Percentiles rank a stretch among this genome's conserved stretches.
Conservation (phyloP, 306 rosid genomes). For the Hippophae tibetana region DNA sequence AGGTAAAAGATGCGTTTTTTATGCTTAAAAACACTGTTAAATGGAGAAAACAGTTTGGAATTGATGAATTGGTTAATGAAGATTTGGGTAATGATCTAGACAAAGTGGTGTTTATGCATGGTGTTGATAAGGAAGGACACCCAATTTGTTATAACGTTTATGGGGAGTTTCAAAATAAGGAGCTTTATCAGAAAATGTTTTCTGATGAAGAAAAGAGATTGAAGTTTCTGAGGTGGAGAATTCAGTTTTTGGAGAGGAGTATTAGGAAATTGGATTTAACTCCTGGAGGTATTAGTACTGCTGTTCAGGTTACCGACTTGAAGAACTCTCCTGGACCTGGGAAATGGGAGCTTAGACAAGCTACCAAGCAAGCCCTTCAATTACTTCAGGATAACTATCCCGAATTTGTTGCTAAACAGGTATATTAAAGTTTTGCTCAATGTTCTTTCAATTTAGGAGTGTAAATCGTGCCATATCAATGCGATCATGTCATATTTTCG, state of each 20-base stretch:
- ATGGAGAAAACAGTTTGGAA: constrained; percentile 54
- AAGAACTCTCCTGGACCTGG: constrained; percentile 57
- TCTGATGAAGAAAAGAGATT: constrained; percentile 53
- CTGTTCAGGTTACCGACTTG: constrained; percentile 62
- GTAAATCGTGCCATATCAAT: too few species aligned
- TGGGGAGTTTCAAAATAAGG: constrained; percentile 50
- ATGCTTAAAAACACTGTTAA: constrained; percentile 60
- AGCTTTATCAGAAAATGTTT: constrained; percentile 45
- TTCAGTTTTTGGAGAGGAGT: constrained; percentile 57
- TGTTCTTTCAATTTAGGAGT: too few species aligned
- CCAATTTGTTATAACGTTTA: constrained; percentile 66
- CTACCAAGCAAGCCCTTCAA: constrained; percentile 59
- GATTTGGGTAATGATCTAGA: constrained; percentile 29
- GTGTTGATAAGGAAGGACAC: constrained; percentile 53
- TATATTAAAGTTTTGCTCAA: constrained; percentile 3
- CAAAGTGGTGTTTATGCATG: constrained; percentile 49
- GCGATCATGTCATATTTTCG: too few species aligned
- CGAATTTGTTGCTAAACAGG: constrained; percentile 76
- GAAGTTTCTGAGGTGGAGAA: constrained; percentile 49
- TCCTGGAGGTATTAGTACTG: constrained; percentile 51
- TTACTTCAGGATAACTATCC: constrained; percentile 67
- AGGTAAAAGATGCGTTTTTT: constrained; percentile 48
- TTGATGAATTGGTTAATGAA: constrained; percentile 43
- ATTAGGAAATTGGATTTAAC: constrained; percentile 48
- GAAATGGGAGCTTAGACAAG: constrained; percentile 65